Evolutionary conservation across 2,329 filamentous ascomycete species (phyloP), one percentile per base, ranked within the genome.

Genomic region (Calonectria henricotiae): DNA sequence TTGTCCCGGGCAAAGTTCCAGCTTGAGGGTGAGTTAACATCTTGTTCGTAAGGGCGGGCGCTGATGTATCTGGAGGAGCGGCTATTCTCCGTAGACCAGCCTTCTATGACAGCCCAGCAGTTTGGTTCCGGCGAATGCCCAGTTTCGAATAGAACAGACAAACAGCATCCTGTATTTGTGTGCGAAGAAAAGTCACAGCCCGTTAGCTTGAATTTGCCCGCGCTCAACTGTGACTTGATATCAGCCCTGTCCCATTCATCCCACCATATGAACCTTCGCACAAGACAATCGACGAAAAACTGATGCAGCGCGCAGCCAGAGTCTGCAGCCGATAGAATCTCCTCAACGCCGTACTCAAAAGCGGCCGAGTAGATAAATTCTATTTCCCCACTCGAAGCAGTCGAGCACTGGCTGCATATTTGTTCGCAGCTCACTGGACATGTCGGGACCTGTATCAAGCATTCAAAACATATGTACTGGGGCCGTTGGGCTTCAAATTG

Each of bases 31-130:
- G 44, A 23, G 6, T 15, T 3, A 4, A 55, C 47, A 9, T 62
- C 55, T 15, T n/a, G 55, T 27, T 67, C 65, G 20, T 67, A 62
- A 2, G 65, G 65, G 3, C 65, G 65, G 1, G 58, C 25, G 32
- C 30, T 11, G 23, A 67, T 62, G 46, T 62, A 62, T n/a, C 15
- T 55, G 6, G 58, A 35, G 3, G 65, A 46, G 3, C 11, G 13
- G 13, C 20, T 41, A 3, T 13, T 27, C 5, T 46, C 37, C 4
- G 37, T 51, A 11, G 58, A 37, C 65, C 65, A 67, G 13, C 12
- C 25, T 0, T 55, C 25, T 2, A 67, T 30, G 4, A 5, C 27
- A 7, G 1, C 27, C 27, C 1, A 30, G 27, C 1, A 30, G 1
- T 7, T 4, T 5, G 27, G 27, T 30, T 30, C 27, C 27, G 20